These are phyloP conservation scores for Chrysanthemum lavandulifolium DNA, from an alignment of 129 eudicot genomes.

Conservation along the genomic window DNA sequence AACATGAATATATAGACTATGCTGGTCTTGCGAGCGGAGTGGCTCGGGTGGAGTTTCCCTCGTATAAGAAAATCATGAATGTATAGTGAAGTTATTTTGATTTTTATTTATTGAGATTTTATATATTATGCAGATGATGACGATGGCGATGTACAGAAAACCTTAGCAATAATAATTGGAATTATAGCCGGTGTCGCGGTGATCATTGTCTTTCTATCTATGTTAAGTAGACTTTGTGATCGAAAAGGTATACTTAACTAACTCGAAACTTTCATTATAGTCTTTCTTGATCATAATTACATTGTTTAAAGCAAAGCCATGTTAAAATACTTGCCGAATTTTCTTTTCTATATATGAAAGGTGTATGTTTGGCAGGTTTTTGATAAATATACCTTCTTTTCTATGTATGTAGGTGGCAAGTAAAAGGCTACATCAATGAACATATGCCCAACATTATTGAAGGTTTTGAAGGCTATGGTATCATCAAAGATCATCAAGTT, in stretches of 20 bases:
- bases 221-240: constrained; percentile 48
- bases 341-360: not conserved
- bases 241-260: constrained; percentile 48
- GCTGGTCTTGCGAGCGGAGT: too few relatives aligned
- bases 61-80: not conserved
- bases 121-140: constrained; percentile 32
- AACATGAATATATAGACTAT: too few relatives aligned
- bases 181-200: constrained; percentile 72
- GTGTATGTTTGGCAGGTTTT: constrained; percentile 5
- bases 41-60: too few relatives aligned
- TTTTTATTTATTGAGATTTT: not conserved
- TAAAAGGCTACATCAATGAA: constrained; percentile 29
- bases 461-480: constrained; percentile 17
- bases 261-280: constrained; percentile 9
- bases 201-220: constrained; percentile 62
- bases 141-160: constrained; percentile 58
- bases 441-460: constrained; percentile 37
- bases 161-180: constrained; percentile 83
- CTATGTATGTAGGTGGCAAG: constrained; percentile 43
- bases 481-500: constrained; percentile 18
- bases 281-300: constrained; percentile 3
- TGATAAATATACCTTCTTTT: constrained; percentile 19
- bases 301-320: not conserved
- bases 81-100: not conserved
- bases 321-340: not conserved